Evolutionary conservation across 129 eudicot species (phyloP), one percentile per base, ranked within the genome.

Genomic region (Lonicera japonica): DNA sequence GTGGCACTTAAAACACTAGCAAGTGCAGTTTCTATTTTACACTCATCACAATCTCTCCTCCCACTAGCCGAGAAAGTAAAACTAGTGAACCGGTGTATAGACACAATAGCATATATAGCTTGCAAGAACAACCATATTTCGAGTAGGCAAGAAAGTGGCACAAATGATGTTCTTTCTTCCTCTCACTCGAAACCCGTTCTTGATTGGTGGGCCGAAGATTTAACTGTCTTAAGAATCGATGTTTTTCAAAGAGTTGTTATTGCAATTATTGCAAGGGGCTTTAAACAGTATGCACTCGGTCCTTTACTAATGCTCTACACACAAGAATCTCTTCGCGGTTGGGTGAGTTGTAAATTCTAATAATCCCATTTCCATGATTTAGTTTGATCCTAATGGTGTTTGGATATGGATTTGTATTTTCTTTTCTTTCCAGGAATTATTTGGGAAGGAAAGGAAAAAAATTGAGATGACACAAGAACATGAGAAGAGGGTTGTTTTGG

Each of bases 141-240:
- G 10, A 58, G 70, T 16, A 64, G 71, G 50, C 36, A 48, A 0
- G 81, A 77, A 14, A 67, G 68, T 55, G 82, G 81, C 17, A 40
- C 22, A n/a, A 70, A 80, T 46, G 70, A 76, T 56, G 58, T 70
- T 11, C 67, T 71, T 61, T 68, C 84, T 25, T 72, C 85, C 15
- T 52, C 80, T 29, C 68, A 73, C 50, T 67, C 73, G 5, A 87
- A 75, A 62, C 82, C 78, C 54, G 70, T 82, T 1, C 85, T 85
- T 36, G 95, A 94, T 70, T 94, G 99, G 99, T 94, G 99, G 99
- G 99, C 96, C 39, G 99, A 94, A 64, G 99, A 94, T 81, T 64
- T 94, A 53, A 75, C 81, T 46, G 76, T 79, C 41, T 82, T 94
- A 15, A 74, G 95, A 58, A 83, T 94, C 23, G 96, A 82, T 79